phyloP scores from a whole-genome alignment of 2,329 filamentous ascomycete genomes.

The Cladorrhinum sp. region DNA sequence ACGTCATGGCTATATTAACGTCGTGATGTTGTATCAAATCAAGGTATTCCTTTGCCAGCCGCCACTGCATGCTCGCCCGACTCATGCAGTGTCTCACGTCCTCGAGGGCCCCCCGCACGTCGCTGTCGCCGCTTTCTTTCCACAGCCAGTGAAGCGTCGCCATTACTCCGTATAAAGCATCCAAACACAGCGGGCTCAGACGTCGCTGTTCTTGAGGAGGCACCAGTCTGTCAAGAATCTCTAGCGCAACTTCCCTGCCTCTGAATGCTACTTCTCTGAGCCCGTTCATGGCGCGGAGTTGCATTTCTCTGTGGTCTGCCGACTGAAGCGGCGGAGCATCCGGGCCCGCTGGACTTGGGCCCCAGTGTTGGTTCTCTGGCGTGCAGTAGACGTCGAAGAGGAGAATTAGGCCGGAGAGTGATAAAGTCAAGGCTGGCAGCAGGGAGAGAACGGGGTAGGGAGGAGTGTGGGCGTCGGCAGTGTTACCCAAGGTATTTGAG shows the following conservation, averaged over 20 bases:
- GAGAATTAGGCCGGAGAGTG: constrained; percentile 25
- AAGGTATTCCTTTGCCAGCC: constrained; percentile 37
- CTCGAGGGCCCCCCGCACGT: constrained; percentile 31
- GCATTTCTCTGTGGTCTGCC: constrained; percentile 31
- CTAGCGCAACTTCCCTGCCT: constrained; percentile 31
- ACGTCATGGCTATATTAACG: constrained; percentile 27
- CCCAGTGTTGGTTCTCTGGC: constrained; percentile 28
- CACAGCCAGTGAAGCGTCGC: constrained; percentile 38
- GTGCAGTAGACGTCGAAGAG: constrained; percentile 39
- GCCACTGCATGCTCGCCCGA: constrained; percentile 34
- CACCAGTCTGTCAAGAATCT: constrained; percentile 26
- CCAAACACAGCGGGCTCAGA: constrained; percentile 37
- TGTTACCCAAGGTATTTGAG: neutral
- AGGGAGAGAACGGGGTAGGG: constrained; percentile 10
- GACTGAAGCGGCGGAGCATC: constrained; percentile 37
- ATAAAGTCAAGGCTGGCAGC: constrained; percentile 22
- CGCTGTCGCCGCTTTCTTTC: constrained; percentile 35
- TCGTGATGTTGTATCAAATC: constrained; percentile 37
- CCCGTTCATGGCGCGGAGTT: constrained; percentile 34
- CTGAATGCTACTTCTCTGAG: constrained; percentile 31
- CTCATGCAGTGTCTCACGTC: constrained; percentile 31
- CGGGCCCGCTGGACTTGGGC: constrained; percentile 26
- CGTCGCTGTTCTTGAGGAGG: constrained; percentile 28
- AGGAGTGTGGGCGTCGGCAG: neutral
- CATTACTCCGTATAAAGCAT: constrained; percentile 37